Base-by-base conservation (phyloP, 169 alveolate species). In the Cytauxzoon felis region DNA sequence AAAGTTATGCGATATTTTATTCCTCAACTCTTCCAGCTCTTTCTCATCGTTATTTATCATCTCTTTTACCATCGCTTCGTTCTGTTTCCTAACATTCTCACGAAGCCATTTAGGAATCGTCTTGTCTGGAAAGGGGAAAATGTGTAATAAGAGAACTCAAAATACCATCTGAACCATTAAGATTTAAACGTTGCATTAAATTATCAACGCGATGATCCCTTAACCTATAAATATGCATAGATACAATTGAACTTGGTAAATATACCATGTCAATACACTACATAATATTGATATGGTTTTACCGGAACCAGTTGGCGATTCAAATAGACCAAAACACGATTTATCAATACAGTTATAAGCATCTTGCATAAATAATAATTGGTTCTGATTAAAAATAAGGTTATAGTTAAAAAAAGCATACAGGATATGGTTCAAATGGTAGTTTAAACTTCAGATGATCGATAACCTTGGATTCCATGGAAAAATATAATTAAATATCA, bases 281-380 rank as follows among this genome's bases (percentile, higher is more conserved):
- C 96, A 92, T 19, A 94, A 81, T 26, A 95, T 70, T 59, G 96
- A 88, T 36, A 94, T 32, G 29, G 98, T 94, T 67, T 96, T 96
- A 9, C 99, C 99, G 18, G 98, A 94, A 11, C 99, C 99, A 5
- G 98, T 96, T 0, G 99, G 99, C 2, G 97, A 91, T 80, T 95
- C 98, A 27, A 96, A 72, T 41, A 93, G 89, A 24, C 95, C 98
- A 67, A 93, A 88, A 27, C 88, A 70, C 3, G 87, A 78, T 11
- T 80, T 58, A 5, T 75, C 85, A 18, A 75, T 50, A 48, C 78
- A 62, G 23, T 16, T 26, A 51, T 64, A 75, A 23, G 85, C 79
- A 42, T 75, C 79, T 11, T 64, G 8, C 80, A 75, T 75, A 41
- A 75, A 64, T n/a, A 32, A 19, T 27, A 32, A 26, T 42, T 75